Conservation (phyloP, 257 asterid species). For the Nicotiana obtusifolia region DNA sequence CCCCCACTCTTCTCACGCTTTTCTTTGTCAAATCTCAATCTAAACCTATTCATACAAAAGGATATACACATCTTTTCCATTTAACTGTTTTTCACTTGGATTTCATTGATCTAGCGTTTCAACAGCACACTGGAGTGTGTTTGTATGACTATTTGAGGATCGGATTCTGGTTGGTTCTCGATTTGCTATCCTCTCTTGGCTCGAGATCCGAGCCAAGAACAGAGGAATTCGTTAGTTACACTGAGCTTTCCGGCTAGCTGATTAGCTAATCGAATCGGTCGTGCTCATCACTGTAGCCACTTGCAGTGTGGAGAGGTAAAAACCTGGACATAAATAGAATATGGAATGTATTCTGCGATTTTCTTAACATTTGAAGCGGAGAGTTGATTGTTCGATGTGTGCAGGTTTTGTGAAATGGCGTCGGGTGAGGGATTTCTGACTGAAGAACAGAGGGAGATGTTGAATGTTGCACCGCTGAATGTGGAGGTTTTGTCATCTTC, state of each 20-base stretch:
- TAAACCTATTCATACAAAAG: conserved; percentile 11
- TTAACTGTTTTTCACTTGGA: background rate
- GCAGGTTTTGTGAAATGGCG: conserved; percentile 48
- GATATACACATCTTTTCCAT: background rate
- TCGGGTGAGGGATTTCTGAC: conserved; percentile 77
- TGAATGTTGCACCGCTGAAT: conserved; percentile 66
- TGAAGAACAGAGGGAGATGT: conserved; percentile 76
- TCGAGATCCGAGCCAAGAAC: conserved; percentile 93
- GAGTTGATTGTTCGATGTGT: conserved; percentile 19
- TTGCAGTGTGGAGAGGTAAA: conserved; percentile 23
- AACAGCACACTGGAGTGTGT: conserved; percentile 16
- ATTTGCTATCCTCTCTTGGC: conserved; percentile 60
- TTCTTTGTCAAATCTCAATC: conserved; percentile 12
- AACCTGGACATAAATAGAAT: background rate
- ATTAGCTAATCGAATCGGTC: background rate
- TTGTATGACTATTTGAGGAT: conserved; percentile 18
- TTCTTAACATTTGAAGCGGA: background rate
- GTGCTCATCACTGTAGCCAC: background rate
- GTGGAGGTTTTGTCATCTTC: conserved; percentile 69
- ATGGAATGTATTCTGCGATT: too few species aligned
- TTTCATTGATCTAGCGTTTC: conserved; percentile 18
- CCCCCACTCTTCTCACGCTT: conserved; percentile 15
- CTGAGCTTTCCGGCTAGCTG: background rate
- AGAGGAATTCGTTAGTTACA: conserved; percentile 21
- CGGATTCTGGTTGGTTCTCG: conserved; percentile 27